A percentile compares a stretch with the other conserved stretches of the same genome.
These are phyloP conservation scores for Picea sitchensis DNA, from an alignment of 75 land plant genomes.

Conservation along the genomic window DNA sequence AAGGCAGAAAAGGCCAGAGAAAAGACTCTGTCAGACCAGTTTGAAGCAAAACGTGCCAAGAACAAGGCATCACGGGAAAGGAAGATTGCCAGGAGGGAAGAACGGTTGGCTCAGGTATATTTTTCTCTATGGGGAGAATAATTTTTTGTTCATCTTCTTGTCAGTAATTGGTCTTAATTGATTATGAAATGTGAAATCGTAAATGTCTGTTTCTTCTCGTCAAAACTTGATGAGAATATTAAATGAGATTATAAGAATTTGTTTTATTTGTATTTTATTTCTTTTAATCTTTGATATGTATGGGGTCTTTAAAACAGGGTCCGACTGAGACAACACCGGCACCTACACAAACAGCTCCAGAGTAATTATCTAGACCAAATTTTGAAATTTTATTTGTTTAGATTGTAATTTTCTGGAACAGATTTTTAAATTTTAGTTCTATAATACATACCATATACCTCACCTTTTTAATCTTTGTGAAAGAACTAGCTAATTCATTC, in stretches of 20 bases:
- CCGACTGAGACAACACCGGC: background rate
- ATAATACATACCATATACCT: background rate
- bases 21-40: slow-evolving; percentile 57
- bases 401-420: too few species aligned
- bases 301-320: background rate
- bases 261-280: background rate
- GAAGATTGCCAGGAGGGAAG: slow-evolving; percentile 63
- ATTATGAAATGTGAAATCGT: too few species aligned
- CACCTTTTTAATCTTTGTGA: background rate
- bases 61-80: slow-evolving; percentile 64
- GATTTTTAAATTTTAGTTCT: background rate
- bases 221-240: too few species aligned
- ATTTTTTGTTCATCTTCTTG: too few species aligned
- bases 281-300: background rate
- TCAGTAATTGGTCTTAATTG: too few species aligned
- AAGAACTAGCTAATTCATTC: background rate
- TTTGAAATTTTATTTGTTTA: background rate
- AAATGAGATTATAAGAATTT: too few species aligned
- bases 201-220: too few species aligned
- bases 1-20: slow-evolving; percentile 74
- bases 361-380: background rate
- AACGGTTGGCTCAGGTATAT: slow-evolving; percentile 41
- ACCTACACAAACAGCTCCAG: background rate
- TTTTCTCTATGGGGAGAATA: too few species aligned
- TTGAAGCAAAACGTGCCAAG: slow-evolving; percentile 57